Conservation (phyloP, 2,329 filamentous ascomycete species). For the Talaromyces sp. region DNA sequence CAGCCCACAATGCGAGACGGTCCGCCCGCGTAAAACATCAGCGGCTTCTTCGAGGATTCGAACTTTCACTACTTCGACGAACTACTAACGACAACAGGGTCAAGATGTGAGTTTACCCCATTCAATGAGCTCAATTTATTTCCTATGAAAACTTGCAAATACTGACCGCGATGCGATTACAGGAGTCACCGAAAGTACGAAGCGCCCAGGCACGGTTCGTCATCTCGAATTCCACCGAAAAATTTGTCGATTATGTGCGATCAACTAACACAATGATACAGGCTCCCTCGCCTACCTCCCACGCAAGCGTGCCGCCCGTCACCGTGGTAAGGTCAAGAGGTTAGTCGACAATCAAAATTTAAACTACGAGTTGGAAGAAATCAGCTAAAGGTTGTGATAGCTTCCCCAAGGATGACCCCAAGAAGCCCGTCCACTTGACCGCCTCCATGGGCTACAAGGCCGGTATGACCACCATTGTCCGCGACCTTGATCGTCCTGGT, state of each 20-base stretch:
- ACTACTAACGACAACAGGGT: slow-evolving; percentile 50
- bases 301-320: slow-evolving; percentile 87
- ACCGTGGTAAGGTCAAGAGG: slow-evolving; percentile 98
- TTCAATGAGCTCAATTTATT: neutral
- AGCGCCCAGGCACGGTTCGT: slow-evolving; percentile 92
- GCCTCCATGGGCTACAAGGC: slow-evolving; percentile 99
- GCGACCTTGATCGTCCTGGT: slow-evolving; percentile 97
- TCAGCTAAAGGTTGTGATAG: slow-evolving; percentile 48
- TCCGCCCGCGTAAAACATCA: slow-evolving; percentile 32
- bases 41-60: slow-evolving; percentile 36
- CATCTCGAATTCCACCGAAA: slow-evolving; percentile 23
- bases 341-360: slow-evolving; percentile 52
- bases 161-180: slow-evolving; percentile 27
- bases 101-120: slow-evolving; percentile 44
- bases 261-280: slow-evolving; percentile 35
- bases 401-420: slow-evolving; percentile 99
- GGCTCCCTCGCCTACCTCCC: slow-evolving; percentile 79
- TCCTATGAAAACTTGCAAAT: slow-evolving; percentile 19
- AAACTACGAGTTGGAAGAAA: slow-evolving; percentile 14
- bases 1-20: slow-evolving; percentile 39
- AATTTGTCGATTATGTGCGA: slow-evolving; percentile 31
- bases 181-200: slow-evolving; percentile 67
- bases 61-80: slow-evolving; percentile 42
- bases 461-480: slow-evolving; percentile 99
- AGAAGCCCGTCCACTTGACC: slow-evolving; percentile 99